Base-by-base conservation (phyloP, 192 early-diverging fungal genomes). In the Linnemannia zychae region DNA sequence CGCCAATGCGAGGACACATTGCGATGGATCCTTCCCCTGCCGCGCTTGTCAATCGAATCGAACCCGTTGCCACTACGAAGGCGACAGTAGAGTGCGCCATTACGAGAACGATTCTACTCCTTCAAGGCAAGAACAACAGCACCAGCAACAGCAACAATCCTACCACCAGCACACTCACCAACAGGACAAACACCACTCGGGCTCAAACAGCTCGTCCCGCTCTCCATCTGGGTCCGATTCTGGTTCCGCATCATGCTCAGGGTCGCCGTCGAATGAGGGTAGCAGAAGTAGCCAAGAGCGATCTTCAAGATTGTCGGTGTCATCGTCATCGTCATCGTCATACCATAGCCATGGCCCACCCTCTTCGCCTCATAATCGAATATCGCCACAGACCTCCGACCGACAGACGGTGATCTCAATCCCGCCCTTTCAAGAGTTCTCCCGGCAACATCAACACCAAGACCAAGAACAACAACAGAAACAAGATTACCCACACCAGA, bases 181-280 rank as follows among this genome's bases (percentile, higher is more conserved):
- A 31, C 57, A 63, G 57, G 57, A 63, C 40, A 74, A 76, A 13
- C 4, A 28, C 57, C 67, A 68, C 31, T n/a, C 70, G 18, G 70
- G 47, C 36, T 70, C 73, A 34, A 7, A 37, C 15, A 50, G 31
- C 52, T 71, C 71, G 33, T 53, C 71, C 28, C 67, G 83, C n/a
- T 79, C 83, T 49, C 83, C 70, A 33, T 79, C 83, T n/a, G 65
- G 83, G 22, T 85, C 83, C 1, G 69, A 60, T 24, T 84, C 82
- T 1, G 77, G 70, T 33, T 79, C 83, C 33, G 50, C 47, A 12
- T 82, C 80, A 20, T 72, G 67, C 34, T 67, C 73, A 7, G 74
- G 69, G 49, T 70, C 36, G 4, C 34, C 72, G 3, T 75, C 71
- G 22, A 46, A 67, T 60, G n/a, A 28, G 12, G 40, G 65, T 15